A percentile compares a stretch with the other conserved stretches of the same genome.
These are phyloP conservation scores for Triangularia verruculosa DNA, from an alignment of 2,329 filamentous ascomycete species.

Conservation along the genomic window DNA sequence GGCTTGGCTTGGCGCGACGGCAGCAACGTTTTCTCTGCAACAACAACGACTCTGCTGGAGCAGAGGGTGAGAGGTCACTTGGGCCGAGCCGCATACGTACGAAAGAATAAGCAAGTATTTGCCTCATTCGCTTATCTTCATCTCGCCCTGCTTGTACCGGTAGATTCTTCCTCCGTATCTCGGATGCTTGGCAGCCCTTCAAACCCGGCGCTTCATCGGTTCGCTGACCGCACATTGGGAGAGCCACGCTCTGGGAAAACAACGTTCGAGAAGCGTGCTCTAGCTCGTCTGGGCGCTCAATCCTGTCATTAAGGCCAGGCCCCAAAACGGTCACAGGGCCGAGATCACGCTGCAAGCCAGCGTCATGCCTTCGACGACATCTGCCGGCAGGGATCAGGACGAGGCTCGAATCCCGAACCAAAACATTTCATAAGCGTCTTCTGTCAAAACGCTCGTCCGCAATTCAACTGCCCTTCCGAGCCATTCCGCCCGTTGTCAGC, in stretches of 20 bases:
- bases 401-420: neutral
- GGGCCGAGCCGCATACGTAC: neutral
- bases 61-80: neutral
- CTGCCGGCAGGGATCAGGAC: neutral
- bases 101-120: neutral
- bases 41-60: no score
- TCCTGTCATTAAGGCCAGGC: slow-evolving; percentile 8
- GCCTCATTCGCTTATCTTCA: neutral
- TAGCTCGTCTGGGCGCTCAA: slow-evolving; percentile 4
- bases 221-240: neutral
- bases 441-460: neutral
- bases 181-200: neutral
- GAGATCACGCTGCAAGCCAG: slow-evolving; percentile 21
- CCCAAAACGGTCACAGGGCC: slow-evolving; percentile 22
- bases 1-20: neutral
- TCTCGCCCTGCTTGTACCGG: neutral
- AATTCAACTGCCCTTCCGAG: neutral
- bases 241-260: no score
- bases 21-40: neutral
- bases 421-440: neutral
- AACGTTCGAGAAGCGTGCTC: neutral
- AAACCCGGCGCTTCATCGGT: neutral
- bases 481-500: neutral
- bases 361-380: slow-evolving; percentile 1
- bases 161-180: neutral